Base-by-base conservation (phyloP, 176 grass and related monocot species). In the Bothriochloa decipiens region DNA sequence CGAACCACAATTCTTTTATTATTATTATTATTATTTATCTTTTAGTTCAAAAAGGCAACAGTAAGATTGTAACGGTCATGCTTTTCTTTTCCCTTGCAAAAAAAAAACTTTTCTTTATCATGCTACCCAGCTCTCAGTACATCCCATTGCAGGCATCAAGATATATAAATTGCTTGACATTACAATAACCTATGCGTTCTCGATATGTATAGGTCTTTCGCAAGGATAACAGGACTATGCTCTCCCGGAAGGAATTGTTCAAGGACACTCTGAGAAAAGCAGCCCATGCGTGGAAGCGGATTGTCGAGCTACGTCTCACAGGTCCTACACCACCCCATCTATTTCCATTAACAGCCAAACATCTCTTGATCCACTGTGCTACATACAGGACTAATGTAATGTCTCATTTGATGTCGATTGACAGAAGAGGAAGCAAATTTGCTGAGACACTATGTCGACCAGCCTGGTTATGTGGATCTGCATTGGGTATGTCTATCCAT, bases 361-460 rank as follows among this genome's bases (percentile, higher is more conserved):
- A 71, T 47, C 58, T 69, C 0, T 66, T 2, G 0, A 33, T 0
- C 29, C 15, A 13, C 69, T 86, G 7, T 76, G 67, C 26, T 18
- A n/a, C 43, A 62, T 66, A 74, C 15, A 14, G 22, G 63, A 52
- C 60, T 85, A 33, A 86, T 72, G 5, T 22, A 43, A 3, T 12
- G 0, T 2, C 74, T 20, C 7, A 70, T 57, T 79, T 39, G 11
- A 82, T 90, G 18, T 83, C 36, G 14, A 75, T 80, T 26, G 42
- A 73, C 93, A 99, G 96, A 96, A 37, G 93, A 99, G 82, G 96
- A 99, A 86, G 96, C 96, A 64, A 66, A 77, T 62, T 53, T 92
- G 74, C 64, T 99, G 58, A 93, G 93, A 81, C 43, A 79, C 3
- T 99, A 91, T 36, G 85, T 99, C 0, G 93, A 99, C 65, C 91